Conservation (phyloP, 306 rosid species). For the Cucurbita ficifolia region DNA sequence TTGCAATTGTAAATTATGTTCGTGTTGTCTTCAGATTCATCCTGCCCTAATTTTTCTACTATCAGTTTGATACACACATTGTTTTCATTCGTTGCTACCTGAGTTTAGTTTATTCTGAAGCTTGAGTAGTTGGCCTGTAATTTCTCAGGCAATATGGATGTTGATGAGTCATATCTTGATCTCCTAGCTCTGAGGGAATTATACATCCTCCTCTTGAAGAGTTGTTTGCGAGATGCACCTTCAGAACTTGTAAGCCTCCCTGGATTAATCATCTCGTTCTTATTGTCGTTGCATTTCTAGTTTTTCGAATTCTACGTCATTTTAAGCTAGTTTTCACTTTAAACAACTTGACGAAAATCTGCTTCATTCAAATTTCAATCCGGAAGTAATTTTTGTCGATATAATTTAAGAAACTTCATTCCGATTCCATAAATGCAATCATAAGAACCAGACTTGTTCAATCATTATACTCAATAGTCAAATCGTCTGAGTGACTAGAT, state of each 20-base stretch:
- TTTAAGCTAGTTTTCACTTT: too few relatives aligned
- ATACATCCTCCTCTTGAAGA: constrained; percentile 5
- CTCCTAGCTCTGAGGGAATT: constrained; percentile 15
- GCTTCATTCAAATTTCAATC: too few relatives aligned
- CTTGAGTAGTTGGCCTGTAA: neutral
- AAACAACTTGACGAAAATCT: too few relatives aligned
- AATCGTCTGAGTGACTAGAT: too few relatives aligned
- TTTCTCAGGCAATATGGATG: constrained; percentile 2
- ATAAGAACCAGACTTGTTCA: neutral
- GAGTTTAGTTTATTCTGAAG: neutral
- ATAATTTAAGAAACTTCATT: too few relatives aligned
- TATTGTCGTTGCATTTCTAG: neutral
- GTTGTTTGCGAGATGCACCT: neutral
- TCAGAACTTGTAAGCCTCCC: constrained; percentile 13
- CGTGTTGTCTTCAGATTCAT: too few relatives aligned
- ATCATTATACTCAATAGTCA: neutral
- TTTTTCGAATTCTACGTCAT: too few relatives aligned
- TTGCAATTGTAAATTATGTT: too few relatives aligned
- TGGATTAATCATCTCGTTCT: neutral
- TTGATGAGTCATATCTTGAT: constrained; percentile 2
- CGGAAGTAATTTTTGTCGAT: too few relatives aligned
- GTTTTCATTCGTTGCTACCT: neutral
- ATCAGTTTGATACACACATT: neutral
- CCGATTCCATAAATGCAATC: too few relatives aligned
- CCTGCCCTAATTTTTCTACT: too few relatives aligned